Conservation (phyloP, 176 grass and related monocot genomes). For the Phragmites australis region DNA sequence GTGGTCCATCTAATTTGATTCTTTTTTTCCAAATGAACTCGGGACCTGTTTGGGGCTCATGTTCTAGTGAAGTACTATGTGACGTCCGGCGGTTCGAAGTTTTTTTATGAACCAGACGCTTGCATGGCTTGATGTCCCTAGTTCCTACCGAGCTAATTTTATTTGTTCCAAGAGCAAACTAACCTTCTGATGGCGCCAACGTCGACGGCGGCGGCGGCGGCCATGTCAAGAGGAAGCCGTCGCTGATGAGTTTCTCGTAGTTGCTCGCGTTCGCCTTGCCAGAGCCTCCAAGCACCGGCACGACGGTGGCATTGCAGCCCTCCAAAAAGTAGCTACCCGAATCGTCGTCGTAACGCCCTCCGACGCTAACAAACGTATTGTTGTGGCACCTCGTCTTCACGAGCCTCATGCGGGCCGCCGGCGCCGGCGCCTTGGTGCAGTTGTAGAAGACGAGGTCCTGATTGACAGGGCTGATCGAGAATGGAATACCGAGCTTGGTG, state of each 20-base stretch:
- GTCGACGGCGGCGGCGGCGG: neutral
- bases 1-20: no score
- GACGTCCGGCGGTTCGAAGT: no score
- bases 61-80: no score
- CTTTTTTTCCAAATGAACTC: no score
- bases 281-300: neutral
- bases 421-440: neutral
- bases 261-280: neutral
- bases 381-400: neutral
- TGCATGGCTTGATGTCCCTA: no score
- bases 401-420: rapidly evolving
- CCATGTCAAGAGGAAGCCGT: constrained; percentile 39
- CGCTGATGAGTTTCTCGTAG: neutral
- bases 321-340: neutral
- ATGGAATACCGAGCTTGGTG: neutral
- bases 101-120: no score
- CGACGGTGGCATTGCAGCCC: neutral
- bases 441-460: constrained; percentile 42
- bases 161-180: neutral
- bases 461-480: neutral
- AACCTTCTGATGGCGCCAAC: no score
- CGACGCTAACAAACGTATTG: neutral
- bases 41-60: no score
- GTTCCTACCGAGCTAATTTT: neutral
- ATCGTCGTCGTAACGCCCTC: neutral